A percentile compares a stretch with the other conserved stretches of the same genome.
Conservation (phyloP, 2,329 filamentous ascomycete species). For the Fusarium pseudonygamai region DNA sequence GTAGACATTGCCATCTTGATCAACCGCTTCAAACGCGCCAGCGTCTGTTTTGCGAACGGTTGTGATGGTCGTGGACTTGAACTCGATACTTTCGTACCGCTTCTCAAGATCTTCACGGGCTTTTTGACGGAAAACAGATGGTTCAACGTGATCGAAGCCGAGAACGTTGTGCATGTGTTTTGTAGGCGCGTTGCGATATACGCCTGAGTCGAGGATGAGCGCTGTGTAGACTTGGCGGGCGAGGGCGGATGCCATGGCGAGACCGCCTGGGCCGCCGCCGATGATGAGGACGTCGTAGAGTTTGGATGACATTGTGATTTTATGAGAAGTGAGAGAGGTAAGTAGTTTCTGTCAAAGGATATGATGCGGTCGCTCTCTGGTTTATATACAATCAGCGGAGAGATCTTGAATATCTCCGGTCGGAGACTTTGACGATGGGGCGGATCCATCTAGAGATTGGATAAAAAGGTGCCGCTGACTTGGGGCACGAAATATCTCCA, state of each 20-base stretch:
- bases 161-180: conserved; percentile 59
- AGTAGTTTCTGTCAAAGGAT: neutral
- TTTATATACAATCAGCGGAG: conserved; percentile 25
- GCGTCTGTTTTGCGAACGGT: conserved; percentile 43
- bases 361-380: neutral
- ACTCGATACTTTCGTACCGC: conserved; percentile 49
- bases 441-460: neutral
- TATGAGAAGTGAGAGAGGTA: rapidly evolving
- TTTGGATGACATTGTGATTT: conserved; percentile 11
- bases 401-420: conserved; percentile 28
- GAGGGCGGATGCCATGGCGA: conserved; percentile 57
- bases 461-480: neutral
- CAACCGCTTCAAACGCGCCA: conserved; percentile 50
- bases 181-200: conserved; percentile 60
- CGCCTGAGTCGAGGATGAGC: conserved; percentile 59
- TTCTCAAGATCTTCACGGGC: conserved; percentile 46
- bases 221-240: conserved; percentile 59
- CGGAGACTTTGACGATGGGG: conserved; percentile 37
- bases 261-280: conserved; percentile 62
- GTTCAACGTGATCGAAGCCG: conserved; percentile 51
- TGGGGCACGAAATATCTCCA: neutral
- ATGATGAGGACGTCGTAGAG: conserved; percentile 62
- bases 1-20: conserved; percentile 55
- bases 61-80: conserved; percentile 42
- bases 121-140: conserved; percentile 49